Percentiles rank a stretch among this genome's conserved stretches.
Evolutionary conservation across 140 eudicot species (phyloP).

Genomic region (Stevia rebaudiana): DNA sequence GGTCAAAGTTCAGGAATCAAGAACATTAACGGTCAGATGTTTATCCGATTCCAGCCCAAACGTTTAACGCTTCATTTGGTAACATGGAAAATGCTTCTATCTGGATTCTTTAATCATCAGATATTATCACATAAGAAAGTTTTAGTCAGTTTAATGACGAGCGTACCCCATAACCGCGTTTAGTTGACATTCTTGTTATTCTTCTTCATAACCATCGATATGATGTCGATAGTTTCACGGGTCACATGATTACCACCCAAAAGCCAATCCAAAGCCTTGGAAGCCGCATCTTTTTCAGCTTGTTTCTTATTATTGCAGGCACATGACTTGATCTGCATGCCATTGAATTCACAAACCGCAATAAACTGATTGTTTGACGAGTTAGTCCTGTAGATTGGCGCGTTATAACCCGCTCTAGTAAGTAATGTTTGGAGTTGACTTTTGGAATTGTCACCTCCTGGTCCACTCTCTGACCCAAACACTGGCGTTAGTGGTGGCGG

Average conservation of each 20-base stretch:
- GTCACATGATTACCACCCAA: constrained; percentile 44
- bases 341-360: constrained; percentile 61
- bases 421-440: constrained; percentile 73
- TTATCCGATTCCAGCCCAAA: not conserved
- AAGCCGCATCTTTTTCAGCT: constrained; percentile 81
- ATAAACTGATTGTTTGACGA: constrained; percentile 50
- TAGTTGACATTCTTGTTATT: constrained; percentile 49
- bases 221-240: constrained; percentile 42
- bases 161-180: not conserved
- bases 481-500: constrained; percentile 20
- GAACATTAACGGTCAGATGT: not conserved
- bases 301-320: constrained; percentile 71
- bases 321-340: constrained; percentile 56
- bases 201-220: constrained; percentile 66
- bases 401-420: constrained; percentile 62
- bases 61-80: not conserved
- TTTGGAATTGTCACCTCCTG: constrained; percentile 87
- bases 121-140: not conserved
- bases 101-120: not conserved
- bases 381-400: constrained; percentile 52
- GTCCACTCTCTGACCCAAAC: constrained; percentile 54
- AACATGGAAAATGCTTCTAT: constrained; percentile 10
- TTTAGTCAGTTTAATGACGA: not conserved
- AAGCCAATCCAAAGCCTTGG: constrained; percentile 69
- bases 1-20: not conserved